Conservation (phyloP, 176 grass and related monocot genomes). For the Hsuehochloa calcarea region DNA sequence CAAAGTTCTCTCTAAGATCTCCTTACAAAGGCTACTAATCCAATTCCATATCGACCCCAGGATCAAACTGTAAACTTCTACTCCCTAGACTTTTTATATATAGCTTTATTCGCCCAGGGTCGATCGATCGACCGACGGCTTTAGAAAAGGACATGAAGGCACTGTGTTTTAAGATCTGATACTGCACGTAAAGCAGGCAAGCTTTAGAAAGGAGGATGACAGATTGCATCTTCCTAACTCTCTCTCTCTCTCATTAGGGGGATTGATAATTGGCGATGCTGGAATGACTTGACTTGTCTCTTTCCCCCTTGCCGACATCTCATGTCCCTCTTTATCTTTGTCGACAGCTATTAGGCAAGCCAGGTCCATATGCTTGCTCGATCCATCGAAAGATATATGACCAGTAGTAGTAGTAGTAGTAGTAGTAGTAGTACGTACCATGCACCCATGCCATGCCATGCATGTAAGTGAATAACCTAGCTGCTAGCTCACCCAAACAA, state of each 20-base stretch:
- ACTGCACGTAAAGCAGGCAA: not conserved
- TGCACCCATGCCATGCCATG: no score
- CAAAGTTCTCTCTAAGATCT: not conserved
- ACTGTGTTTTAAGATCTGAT: not conserved
- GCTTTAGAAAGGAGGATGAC: not conserved
- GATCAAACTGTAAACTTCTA: not conserved
- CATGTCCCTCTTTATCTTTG: constrained; percentile 2
- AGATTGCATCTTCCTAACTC: not conserved
- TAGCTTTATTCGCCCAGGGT: not conserved
- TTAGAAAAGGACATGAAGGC: not conserved
- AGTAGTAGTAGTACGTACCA: not conserved
- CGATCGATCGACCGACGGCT: not conserved
- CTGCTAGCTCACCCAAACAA: no score
- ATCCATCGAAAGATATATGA: not conserved
- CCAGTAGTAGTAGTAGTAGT: not conserved
- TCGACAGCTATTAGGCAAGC: not conserved
- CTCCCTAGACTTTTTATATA: not conserved
- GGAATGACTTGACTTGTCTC: constrained; percentile 27
- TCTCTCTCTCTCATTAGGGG: not conserved
- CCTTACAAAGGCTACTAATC: not conserved
- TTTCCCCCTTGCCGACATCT: constrained; percentile 39
- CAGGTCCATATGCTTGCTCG: not conserved
- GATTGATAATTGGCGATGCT: constrained; percentile 26
- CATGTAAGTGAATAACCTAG: no score
- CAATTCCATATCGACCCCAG: not conserved